These are phyloP conservation scores for Xenoacremonium recifei DNA, from an alignment of 2,329 filamentous ascomycete species.

Conservation along the genomic window DNA sequence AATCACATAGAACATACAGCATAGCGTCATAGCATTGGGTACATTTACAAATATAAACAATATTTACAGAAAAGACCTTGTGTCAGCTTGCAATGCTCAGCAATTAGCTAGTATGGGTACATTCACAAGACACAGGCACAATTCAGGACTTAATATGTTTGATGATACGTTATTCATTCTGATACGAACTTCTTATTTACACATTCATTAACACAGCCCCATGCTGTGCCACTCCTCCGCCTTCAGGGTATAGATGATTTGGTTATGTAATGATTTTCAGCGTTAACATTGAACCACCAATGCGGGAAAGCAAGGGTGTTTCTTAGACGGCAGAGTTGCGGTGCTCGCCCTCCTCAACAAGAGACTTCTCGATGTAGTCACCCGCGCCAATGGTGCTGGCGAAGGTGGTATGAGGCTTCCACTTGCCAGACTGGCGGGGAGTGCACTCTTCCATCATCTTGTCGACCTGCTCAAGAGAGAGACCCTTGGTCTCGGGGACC, in stretches of 20 bases:
- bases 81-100: too few relatives aligned
- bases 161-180: not conserved
- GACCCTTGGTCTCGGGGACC: conserved; percentile 71
- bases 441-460: conserved; percentile 87
- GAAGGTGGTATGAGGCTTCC: conserved; percentile 71
- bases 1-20: too few relatives aligned
- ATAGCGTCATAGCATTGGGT: too few relatives aligned
- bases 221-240: not conserved
- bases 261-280: not conserved
- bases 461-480: conserved; percentile 77
- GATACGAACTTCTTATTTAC: not conserved
- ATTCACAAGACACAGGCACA: too few relatives aligned
- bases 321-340: conserved; percentile 32
- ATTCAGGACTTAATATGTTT: too few relatives aligned
- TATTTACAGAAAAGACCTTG: too few relatives aligned
- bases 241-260: not conserved
- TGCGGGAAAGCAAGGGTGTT: not conserved
- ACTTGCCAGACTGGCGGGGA: conserved; percentile 72
- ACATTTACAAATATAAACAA: too few relatives aligned
- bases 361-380: conserved; percentile 30
- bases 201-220: not conserved
- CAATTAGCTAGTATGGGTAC: too few relatives aligned
- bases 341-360: conserved; percentile 28
- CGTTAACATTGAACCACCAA: too few relatives aligned
- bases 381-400: conserved; percentile 42